Evolutionary conservation across 2,329 filamentous ascomycete genomes (phyloP).

Genomic region (Trichophyton schoenleinii): DNA sequence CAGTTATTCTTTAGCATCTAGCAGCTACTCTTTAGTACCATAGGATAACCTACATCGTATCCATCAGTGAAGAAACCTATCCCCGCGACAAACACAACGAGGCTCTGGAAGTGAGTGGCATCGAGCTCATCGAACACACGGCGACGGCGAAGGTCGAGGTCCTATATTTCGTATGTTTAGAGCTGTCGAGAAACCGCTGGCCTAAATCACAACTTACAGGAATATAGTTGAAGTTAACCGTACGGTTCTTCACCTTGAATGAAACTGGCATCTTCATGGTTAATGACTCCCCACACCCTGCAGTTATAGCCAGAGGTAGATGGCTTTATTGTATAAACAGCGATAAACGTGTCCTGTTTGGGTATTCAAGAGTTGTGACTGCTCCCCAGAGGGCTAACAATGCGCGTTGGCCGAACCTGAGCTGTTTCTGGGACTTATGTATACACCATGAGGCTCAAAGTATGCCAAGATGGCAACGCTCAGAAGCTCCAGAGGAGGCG

Average conservation of each 20-base stretch:
- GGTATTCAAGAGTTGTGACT: neutral
- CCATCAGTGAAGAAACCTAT: slow-evolving; percentile 5
- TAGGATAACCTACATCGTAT: neutral
- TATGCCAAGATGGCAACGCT: neutral
- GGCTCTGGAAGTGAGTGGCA: slow-evolving; percentile 14
- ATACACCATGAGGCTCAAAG: neutral
- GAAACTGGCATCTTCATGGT: slow-evolving; percentile 10
- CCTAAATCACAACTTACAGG: slow-evolving; percentile 5
- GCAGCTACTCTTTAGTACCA: no score
- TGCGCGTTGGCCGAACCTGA: neutral
- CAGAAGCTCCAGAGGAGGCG: neutral
- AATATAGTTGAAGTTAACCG: slow-evolving; percentile 14
- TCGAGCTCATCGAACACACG: slow-evolving; percentile 14
- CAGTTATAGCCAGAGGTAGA: neutral
- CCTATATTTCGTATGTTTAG: slow-evolving; percentile 3
- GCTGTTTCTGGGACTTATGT: neutral
- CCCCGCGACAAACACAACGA: slow-evolving; percentile 7
- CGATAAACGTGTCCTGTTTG: neutral
- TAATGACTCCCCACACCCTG: neutral
- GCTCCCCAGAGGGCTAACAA: neutral
- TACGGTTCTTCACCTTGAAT: slow-evolving; percentile 13
- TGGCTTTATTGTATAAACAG: neutral
- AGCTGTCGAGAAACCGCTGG: neutral
- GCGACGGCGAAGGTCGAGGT: slow-evolving; percentile 10
- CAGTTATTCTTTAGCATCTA: neutral